Percentiles rank a stretch among this genome's conserved stretches.
Conservation (phyloP, 371 early-diverging fungal genomes). For the Haplosporangium sp. region DNA sequence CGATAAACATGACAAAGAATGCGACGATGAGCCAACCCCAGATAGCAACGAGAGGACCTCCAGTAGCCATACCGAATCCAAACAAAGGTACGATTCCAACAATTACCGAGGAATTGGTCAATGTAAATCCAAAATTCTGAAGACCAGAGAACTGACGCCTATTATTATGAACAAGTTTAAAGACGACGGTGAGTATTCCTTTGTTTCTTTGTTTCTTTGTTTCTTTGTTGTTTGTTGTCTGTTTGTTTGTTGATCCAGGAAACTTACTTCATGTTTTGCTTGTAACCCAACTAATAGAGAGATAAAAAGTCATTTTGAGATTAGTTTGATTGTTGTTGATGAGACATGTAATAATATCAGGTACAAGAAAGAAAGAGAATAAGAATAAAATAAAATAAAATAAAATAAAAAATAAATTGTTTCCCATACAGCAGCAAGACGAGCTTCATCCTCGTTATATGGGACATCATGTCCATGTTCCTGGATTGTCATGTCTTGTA, state of each 20-base stretch:
- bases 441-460: slow-evolving; percentile 56
- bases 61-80: slow-evolving; percentile 68
- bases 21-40: slow-evolving; percentile 78
- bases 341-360: too few relatives aligned
- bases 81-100: slow-evolving; percentile 60
- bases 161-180: too few relatives aligned
- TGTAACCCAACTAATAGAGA: slow-evolving; percentile 48
- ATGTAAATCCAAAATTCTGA: slow-evolving; percentile 54
- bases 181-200: too few relatives aligned
- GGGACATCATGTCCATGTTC: slow-evolving; percentile 49
- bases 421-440: slow-evolving; percentile 39
- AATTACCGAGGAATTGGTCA: slow-evolving; percentile 48
- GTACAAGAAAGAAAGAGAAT: background rate
- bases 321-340: background rate
- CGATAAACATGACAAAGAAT: slow-evolving; percentile 70
- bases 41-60: slow-evolving; percentile 74
- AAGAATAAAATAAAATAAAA: background rate
- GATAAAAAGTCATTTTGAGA: background rate
- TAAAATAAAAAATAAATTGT: too few relatives aligned
- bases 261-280: slow-evolving; percentile 57
- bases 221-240: too few relatives aligned
- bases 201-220: background rate
- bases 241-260: background rate
- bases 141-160: slow-evolving; percentile 55
- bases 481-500: slow-evolving; percentile 27